Evolutionary conservation across 2,329 filamentous ascomycete genomes (phyloP).

Genomic region (Mycosphaerella sp.): DNA sequence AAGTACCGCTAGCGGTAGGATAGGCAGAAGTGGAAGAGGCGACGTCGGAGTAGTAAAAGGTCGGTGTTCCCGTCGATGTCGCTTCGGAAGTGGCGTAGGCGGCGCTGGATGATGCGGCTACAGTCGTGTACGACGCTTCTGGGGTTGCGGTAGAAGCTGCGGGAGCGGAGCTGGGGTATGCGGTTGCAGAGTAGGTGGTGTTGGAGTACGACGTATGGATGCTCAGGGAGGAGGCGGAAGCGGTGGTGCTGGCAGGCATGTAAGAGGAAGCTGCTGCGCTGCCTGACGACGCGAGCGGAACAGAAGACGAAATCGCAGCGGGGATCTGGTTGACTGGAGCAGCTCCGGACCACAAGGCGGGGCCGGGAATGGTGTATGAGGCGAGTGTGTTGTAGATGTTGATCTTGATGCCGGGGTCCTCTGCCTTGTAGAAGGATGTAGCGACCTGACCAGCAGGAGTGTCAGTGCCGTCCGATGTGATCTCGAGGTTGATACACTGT

Average conservation of each 20-base stretch:
- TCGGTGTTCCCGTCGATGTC: background rate
- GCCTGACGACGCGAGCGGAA: constrained; percentile 1
- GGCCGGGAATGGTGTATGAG: constrained; percentile 49
- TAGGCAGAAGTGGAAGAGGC: background rate
- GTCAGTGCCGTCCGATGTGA: constrained; percentile 49
- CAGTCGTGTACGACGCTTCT: constrained; percentile 2
- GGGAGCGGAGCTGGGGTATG: background rate
- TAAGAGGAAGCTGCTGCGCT: background rate
- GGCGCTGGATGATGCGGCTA: background rate
- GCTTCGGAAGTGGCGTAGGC: background rate
- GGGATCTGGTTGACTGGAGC: background rate
- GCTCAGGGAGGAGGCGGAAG: background rate
- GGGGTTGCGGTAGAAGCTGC: background rate
- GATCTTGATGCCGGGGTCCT: constrained; percentile 53
- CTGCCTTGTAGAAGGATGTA: constrained; percentile 50
- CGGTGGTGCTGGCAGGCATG: constrained; percentile 3
- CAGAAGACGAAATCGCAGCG: background rate
- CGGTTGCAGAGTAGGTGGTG: background rate
- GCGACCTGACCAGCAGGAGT: constrained; percentile 45
- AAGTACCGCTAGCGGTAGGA: constrained; percentile 3
- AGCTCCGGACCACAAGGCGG: constrained; percentile 30
- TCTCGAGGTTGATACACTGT: constrained; percentile 52
- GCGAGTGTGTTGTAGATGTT: constrained; percentile 50
- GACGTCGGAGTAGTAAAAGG: background rate
- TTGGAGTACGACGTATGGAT: background rate